Percentiles rank a stretch among this genome's conserved stretches.
These are phyloP conservation scores for Debaryomyces tyrocola DNA, from an alignment of 805 yeast genomes.

Conservation along the genomic window DNA sequence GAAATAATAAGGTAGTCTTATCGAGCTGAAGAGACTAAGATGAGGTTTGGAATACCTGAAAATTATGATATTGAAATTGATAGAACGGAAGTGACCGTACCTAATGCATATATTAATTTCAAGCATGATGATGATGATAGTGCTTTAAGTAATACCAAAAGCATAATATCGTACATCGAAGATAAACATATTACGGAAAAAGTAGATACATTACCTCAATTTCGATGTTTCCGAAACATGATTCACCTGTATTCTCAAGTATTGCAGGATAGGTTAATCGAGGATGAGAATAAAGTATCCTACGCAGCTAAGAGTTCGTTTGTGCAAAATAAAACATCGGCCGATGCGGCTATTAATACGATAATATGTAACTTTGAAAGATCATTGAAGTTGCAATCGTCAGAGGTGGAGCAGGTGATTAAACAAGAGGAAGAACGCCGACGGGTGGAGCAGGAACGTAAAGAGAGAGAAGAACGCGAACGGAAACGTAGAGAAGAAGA, in stretches of 20 bases:
- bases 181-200: background rate
- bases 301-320: background rate
- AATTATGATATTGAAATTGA: conserved; percentile 17
- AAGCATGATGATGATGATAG: background rate
- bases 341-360: background rate
- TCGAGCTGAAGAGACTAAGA: conserved; percentile 3
- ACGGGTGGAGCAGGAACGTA: conserved; percentile 18
- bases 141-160: background rate
- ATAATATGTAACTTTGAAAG: background rate
- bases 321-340: background rate
- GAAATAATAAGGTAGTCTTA: conserved; percentile 1
- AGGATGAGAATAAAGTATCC: background rate
- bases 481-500: conserved; percentile 12
- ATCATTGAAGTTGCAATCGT: conserved; percentile 13
- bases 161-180: background rate
- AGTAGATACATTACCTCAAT: background rate
- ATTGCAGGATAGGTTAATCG: background rate
- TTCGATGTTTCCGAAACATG: background rate
- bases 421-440: conserved; percentile 17
- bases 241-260: background rate
- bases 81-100: background rate
- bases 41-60: conserved; percentile 30
- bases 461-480: conserved; percentile 20
- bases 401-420: conserved; percentile 16
- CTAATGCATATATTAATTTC: background rate